Evolutionary conservation across 768 basidiomycete genomes (phyloP).

Genomic region (Tulasnella sp.): DNA sequence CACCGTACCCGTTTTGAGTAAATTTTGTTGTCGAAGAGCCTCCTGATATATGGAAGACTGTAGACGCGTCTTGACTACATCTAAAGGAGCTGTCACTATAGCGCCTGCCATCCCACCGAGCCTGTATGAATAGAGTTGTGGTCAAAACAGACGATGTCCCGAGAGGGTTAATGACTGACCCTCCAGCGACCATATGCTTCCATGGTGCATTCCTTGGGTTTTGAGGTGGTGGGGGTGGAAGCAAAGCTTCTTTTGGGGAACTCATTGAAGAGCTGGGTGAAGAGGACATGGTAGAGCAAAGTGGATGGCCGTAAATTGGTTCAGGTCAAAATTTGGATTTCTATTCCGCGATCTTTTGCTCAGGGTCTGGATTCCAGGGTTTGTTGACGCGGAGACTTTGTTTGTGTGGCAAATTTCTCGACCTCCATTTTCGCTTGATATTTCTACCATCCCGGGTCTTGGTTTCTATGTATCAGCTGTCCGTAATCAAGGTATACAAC

Average conservation of each 20-base stretch:
- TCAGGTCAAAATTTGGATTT: slow-evolving; percentile 6
- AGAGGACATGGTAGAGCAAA: background rate
- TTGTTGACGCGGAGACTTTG: slow-evolving; percentile 10
- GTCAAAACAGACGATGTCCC: background rate
- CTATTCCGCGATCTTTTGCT: too few relatives aligned
- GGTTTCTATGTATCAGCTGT: slow-evolving; percentile 29
- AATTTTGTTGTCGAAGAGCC: slow-evolving; percentile 25
- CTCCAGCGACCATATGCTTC: slow-evolving; percentile 77
- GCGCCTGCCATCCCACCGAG: slow-evolving; percentile 97
- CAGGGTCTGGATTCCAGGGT: too few relatives aligned
- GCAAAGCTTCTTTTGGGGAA: background rate
- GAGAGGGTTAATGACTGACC: slow-evolving; percentile 37
- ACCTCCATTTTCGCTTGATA: too few relatives aligned
- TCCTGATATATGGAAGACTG: slow-evolving; percentile 74
- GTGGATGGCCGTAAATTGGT: slow-evolving; percentile 1
- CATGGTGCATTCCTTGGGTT: slow-evolving; percentile 40
- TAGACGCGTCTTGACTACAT: slow-evolving; percentile 94
- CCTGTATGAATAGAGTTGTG: slow-evolving; percentile 32
- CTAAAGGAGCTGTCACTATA: slow-evolving; percentile 91
- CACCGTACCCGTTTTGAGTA: slow-evolving; percentile 28
- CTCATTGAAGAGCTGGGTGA: background rate
- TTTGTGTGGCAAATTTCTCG: background rate
- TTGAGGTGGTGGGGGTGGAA: background rate
- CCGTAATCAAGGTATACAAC: slow-evolving; percentile 26
- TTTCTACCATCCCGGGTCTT: too few relatives aligned